Conservation (phyloP, 306 rosid genomes). For the Prunus armeniaca region DNA sequence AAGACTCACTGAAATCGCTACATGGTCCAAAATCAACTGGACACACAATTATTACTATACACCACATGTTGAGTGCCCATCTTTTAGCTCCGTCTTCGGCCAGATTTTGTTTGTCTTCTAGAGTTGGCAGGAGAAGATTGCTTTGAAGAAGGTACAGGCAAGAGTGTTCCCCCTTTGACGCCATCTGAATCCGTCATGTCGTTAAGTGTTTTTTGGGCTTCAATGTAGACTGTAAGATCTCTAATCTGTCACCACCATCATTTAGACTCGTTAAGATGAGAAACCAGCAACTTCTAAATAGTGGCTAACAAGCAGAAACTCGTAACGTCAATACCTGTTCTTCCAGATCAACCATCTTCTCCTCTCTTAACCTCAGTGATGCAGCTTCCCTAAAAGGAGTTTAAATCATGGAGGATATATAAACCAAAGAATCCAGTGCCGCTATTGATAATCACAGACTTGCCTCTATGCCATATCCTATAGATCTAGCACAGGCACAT, state of each 20-base stretch:
- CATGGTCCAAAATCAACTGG: background rate
- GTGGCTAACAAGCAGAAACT: constrained; percentile 7
- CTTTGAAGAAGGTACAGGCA: constrained; percentile 60
- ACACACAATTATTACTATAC: background rate
- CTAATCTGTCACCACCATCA: constrained; percentile 57
- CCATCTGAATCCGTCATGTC: constrained; percentile 63
- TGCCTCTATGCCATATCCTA: background rate
- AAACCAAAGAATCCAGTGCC: background rate
- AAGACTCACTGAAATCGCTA: too few species aligned
- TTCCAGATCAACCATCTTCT: constrained; percentile 66
- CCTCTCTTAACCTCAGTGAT: constrained; percentile 42
- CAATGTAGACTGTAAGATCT: constrained; percentile 68
- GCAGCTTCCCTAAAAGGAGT: constrained; percentile 60
- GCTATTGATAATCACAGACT: background rate
- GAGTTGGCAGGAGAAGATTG: constrained; percentile 52
- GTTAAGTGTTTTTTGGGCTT: constrained; percentile 76
- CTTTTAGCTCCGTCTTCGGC: constrained; percentile 65
- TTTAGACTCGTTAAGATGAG: constrained; percentile 13
- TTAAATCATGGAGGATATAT: background rate
- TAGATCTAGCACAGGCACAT: too few species aligned
- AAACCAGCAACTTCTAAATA: background rate
- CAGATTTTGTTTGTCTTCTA: constrained; percentile 58
- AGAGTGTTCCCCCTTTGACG: constrained; percentile 73
- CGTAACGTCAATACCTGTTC: constrained; percentile 66
- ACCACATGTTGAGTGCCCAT: background rate